A percentile compares a stretch with the other conserved stretches of the same genome.
Evolutionary conservation across 176 grass and related monocot species (phyloP).

Genomic region (Thinopyrum elongatum): DNA sequence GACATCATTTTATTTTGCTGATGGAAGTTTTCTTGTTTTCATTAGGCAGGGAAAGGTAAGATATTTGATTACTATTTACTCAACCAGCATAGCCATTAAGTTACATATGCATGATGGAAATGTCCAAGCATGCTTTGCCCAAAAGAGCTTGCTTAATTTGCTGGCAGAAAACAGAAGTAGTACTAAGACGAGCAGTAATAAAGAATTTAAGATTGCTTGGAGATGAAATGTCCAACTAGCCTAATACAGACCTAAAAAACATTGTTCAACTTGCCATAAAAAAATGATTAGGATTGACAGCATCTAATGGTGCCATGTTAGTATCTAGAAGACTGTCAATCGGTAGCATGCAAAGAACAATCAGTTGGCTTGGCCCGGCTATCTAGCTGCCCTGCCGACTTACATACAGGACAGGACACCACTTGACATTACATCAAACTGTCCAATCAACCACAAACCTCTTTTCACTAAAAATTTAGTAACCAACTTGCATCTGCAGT

Average conservation of each 20-base stretch:
- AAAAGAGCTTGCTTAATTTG: too few species aligned
- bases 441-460: not conserved
- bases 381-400: not conserved
- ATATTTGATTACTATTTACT: not conserved
- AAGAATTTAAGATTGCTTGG: conserved; percentile 21
- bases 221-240: conserved; percentile 23
- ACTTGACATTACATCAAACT: conserved; percentile 10
- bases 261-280: not conserved
- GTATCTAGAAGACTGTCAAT: not conserved
- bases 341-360: not conserved
- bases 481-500: not conserved
- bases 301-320: not conserved
- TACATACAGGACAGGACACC: not conserved
- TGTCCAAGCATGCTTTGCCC: not conserved
- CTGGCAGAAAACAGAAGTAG: not conserved
- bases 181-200: not conserved
- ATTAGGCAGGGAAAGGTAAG: not conserved
- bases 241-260: not conserved
- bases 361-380: not conserved
- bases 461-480: not conserved
- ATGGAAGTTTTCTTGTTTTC: not conserved
- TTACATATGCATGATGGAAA: not conserved
- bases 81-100: not conserved
- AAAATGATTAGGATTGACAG: not conserved
- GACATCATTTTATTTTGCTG: not conserved